Percentiles rank a stretch among this genome's conserved stretches.
phyloP scores from a whole-genome alignment of 2,329 filamentous ascomycete genomes.

The Ceratocystis lukuohia region DNA sequence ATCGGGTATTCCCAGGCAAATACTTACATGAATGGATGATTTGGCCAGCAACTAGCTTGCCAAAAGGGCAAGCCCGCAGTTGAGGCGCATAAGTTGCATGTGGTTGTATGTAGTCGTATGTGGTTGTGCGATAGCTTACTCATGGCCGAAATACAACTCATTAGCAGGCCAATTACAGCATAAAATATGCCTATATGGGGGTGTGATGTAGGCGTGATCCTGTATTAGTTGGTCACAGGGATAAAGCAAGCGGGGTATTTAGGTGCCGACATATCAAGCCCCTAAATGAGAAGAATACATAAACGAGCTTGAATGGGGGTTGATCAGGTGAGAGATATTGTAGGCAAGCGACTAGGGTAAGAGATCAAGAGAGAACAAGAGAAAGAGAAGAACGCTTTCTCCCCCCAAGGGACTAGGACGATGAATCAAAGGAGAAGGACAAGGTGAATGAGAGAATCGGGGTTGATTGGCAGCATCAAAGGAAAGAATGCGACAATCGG shows the following conservation, averaged over 20 bases:
- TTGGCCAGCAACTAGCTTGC: background rate
- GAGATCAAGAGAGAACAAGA: background rate
- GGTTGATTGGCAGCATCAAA: background rate
- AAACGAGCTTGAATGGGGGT: background rate
- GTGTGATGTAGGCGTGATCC: background rate
- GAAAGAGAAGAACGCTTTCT: background rate
- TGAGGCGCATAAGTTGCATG: background rate
- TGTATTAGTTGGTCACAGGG: conserved; percentile 3
- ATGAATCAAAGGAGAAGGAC: background rate
- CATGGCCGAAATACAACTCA: background rate
- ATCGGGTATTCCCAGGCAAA: too few species aligned
- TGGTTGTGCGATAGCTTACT: background rate
- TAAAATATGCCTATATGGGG: background rate
- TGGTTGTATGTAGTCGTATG: background rate
- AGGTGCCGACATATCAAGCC: background rate
- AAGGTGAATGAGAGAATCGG: background rate
- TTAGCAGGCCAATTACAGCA: background rate
- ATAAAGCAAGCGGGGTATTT: background rate
- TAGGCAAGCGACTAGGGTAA: background rate
- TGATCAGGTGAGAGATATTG: background rate
- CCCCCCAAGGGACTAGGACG: background rate
- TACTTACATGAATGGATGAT: background rate
- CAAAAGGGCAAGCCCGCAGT: background rate
- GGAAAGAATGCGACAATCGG: background rate
- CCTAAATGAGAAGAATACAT: conserved; percentile 1